Evolutionary conservation across 1,284 basidiomycete genomes (phyloP), one percentile per base, ranked within the genome.

Genomic region (Heliocybe sulcata): DNA sequence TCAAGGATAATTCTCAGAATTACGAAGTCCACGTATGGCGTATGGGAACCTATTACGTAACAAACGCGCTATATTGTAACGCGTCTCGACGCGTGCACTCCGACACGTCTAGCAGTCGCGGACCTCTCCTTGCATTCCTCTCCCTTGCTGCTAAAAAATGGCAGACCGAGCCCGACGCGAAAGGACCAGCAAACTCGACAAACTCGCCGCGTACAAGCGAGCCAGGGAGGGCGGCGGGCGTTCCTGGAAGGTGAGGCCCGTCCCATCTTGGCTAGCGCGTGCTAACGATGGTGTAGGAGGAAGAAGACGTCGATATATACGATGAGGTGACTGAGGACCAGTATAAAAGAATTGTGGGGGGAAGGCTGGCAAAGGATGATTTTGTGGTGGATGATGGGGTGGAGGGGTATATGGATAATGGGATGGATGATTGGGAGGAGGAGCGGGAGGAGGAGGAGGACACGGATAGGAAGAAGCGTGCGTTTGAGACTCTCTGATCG

Each of bases 301-400:
- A 85, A 57, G 82, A 86, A 47, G 90, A 93, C 48, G 77, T 77
- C 11, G 77, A 80, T 20, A 76, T 99, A 26, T 99, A 97, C 66
- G 95, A 98, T 66, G 90, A 92, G 64, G 92, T 99, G 16, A 83
- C 87, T 0, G 96, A 98, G 59, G 90, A 93, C 27, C 87, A 95
- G 62, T 99, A 98, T 71, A 85, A 82, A 62, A 77, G 80, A 16
- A 90, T 98, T 57, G 94, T 98, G 2, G 83, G 84, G 54, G 85
- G 86, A 1, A 80, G 97, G 19, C 77, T 97, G n/a, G 88, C 91
- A 60, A 77, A 81, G 62, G 94, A 98, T 64, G 96, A 99, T 70
- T 99, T 99, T 60, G 92, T 97, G 25, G 86, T 91, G 49, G 95
- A 99, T 64, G 97, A 99, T 72, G 94, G 95, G 53, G 82, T 90